These are phyloP conservation scores for Auriculariales sp. DNA, from an alignment of 768 basidiomycete genomes.

Conservation along the genomic window DNA sequence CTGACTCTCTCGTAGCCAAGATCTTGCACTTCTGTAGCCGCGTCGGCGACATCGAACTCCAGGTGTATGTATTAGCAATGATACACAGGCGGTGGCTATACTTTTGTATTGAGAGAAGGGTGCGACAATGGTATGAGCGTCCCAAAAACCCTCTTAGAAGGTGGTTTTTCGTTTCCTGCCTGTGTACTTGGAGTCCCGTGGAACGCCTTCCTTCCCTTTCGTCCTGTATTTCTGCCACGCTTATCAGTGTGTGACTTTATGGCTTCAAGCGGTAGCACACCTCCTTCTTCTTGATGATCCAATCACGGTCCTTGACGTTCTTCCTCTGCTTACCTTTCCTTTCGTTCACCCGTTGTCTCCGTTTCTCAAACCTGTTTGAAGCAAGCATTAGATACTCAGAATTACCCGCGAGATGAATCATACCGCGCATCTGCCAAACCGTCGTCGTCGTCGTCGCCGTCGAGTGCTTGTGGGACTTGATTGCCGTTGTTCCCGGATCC, in stretches of 20 bases:
- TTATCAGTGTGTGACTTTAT: slow-evolving; percentile 6
- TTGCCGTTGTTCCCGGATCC: slow-evolving; percentile 46
- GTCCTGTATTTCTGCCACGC: slow-evolving; percentile 54
- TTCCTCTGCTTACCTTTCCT: slow-evolving; percentile 54
- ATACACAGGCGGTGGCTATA: no score
- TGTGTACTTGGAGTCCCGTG: slow-evolving; percentile 77
- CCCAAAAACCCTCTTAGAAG: no score
- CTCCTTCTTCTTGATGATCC: slow-evolving; percentile 97
- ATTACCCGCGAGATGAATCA: no score
- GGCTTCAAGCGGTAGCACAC: slow-evolving; percentile 23
- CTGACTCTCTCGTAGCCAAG: no score
- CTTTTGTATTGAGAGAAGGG: no score
- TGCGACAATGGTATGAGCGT: no score
- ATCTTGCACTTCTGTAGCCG: no score
- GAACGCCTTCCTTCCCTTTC: slow-evolving; percentile 75
- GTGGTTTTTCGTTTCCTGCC: slow-evolving; percentile 72
- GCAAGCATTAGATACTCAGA: no score
- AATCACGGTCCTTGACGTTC: slow-evolving; percentile 48
- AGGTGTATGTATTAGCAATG: no score
- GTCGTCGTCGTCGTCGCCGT: slow-evolving; percentile 41
- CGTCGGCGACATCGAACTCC: no score
- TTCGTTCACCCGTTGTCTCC: slow-evolving; percentile 45
- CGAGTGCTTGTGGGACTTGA: slow-evolving; percentile 63
- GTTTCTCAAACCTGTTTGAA: slow-evolving; percentile 72
- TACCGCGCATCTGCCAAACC: slow-evolving; percentile 41